Evolutionary conservation across 2,329 filamentous ascomycete genomes (phyloP), one percentile per base, ranked within the genome.

Genomic region (Ploettnerulaceae sp.): DNA sequence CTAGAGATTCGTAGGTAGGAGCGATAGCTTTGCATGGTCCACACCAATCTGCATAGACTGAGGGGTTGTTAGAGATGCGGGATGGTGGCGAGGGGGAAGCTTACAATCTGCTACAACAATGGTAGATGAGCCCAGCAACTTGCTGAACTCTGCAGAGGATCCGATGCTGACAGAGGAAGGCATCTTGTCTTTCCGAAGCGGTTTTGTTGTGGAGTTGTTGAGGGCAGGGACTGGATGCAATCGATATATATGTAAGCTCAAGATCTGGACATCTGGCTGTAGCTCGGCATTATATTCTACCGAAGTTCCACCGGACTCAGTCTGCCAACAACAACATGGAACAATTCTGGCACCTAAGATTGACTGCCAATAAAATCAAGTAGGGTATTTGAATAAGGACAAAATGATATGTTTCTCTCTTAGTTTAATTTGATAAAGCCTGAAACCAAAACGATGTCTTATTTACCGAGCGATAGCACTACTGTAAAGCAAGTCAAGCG

Each of bases 11-110:
- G 67, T 94, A 97, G 47, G 86, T 79, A 15, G 91, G 91, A 39
- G 87, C 87, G 56, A 97, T 94, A 64, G 84, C 79, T 71, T 94
- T 94, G 78, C 90, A 96, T 62, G 91, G 89, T 47, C 84, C 86
- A 67, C 89, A 97, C 87, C 89, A 95, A 70, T 94, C 86, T 66
- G 91, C 91, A 64, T 93, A 94, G 75, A 96, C 89, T 94, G 60
- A 39, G 59, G 29, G 9, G 31, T 42, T 49, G 56, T 64, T 64
- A 67, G 59, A 24, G 55, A 43, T 56, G 56, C 37, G 48, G 49
- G 39, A 33, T 32, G 35, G 33, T 22, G 57, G 45, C 49, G 41
- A 45, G 60, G 51, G 56, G 37, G 39, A 49, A 21, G 26, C 81
- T 69, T 77, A 95, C 89, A 97, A 71, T 97, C 93, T 60, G 89